phyloP scores from a whole-genome alignment of 2,329 filamentous ascomycete species.

The Clonostachys rosea region DNA sequence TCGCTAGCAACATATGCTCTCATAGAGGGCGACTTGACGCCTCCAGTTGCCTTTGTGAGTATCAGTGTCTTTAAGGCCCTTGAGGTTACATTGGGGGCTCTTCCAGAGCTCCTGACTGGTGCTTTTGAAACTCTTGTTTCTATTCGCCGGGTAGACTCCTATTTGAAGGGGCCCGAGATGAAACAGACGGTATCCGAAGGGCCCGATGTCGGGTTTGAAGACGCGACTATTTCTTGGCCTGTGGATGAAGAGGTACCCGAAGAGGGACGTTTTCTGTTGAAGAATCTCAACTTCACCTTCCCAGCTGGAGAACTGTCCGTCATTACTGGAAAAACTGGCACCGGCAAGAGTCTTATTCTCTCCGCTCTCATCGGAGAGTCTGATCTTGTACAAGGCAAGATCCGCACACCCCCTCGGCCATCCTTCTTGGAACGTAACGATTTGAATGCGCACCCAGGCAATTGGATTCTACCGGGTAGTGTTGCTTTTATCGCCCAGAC shows the following conservation, averaged over 20 bases:
- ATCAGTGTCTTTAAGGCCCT: constrained; percentile 71
- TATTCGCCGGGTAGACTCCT: constrained; percentile 65
- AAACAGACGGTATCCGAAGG: constrained; percentile 47
- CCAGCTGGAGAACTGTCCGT: constrained; percentile 66
- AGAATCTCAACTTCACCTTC: constrained; percentile 61
- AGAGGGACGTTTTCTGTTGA: constrained; percentile 59
- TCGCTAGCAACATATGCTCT: constrained; percentile 66
- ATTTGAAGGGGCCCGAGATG: constrained; percentile 64
- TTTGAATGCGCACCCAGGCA: constrained; percentile 51
- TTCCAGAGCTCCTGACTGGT: constrained; percentile 70
- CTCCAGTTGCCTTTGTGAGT: constrained; percentile 75
- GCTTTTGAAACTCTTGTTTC: constrained; percentile 71
- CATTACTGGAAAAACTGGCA: constrained; percentile 72
- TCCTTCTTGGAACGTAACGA: constrained; percentile 53
- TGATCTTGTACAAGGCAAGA: constrained; percentile 59
- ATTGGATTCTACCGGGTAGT: constrained; percentile 67
- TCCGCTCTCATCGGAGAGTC: constrained; percentile 72
- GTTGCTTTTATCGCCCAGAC: constrained; percentile 76
- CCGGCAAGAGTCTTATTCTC: constrained; percentile 72
- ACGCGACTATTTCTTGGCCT: constrained; percentile 71
- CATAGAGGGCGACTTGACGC: constrained; percentile 56
- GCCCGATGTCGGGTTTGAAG: constrained; percentile 58
- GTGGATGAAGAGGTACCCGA: constrained; percentile 58
- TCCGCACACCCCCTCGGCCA: constrained; percentile 50
- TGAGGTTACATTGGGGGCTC: constrained; percentile 63